Conservation (phyloP, 768 basidiomycete species). For the Mycena galopus region DNA sequence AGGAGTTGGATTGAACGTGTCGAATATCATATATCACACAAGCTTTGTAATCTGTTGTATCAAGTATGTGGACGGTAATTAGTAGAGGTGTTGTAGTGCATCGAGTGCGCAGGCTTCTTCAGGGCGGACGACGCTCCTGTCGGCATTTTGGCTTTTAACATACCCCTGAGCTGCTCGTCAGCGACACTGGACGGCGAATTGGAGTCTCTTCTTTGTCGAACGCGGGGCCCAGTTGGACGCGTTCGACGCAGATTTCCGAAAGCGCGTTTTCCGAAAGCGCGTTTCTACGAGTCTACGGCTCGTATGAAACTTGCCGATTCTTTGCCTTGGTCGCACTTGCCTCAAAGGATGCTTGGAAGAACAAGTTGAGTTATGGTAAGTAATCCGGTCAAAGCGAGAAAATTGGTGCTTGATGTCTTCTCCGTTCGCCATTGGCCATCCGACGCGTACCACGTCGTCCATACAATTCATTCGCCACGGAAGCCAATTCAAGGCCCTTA, state of each 20-base stretch:
- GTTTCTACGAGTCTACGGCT: too few species aligned
- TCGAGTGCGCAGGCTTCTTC: too few species aligned
- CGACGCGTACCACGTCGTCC: not conserved
- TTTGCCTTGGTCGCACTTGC: too few species aligned
- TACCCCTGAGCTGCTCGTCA: not conserved
- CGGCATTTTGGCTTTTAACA: not conserved
- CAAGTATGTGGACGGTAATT: conserved; percentile 13
- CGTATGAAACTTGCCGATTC: too few species aligned
- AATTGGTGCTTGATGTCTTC: not conserved
- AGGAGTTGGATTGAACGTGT: conserved; percentile 53
- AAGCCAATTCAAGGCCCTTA: too few species aligned
- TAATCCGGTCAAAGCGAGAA: conserved; percentile 18
- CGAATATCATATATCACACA: conserved; percentile 1
- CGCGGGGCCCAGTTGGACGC: conserved; percentile 26
- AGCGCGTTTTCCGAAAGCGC: too few species aligned
- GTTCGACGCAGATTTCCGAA: too few species aligned
- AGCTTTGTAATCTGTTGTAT: conserved; percentile 27
- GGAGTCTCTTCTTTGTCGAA: conserved; percentile 32
- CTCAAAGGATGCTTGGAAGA: too few species aligned
- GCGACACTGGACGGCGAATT: not conserved
- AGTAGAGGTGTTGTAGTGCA: not conserved
- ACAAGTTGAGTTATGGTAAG: too few species aligned
- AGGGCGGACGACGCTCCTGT: conserved; percentile 13
- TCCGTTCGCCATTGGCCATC: not conserved
- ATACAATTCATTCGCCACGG: too few species aligned